phyloP scores from a whole-genome alignment of 768 basidiomycete species.

The Suillus plorans region DNA sequence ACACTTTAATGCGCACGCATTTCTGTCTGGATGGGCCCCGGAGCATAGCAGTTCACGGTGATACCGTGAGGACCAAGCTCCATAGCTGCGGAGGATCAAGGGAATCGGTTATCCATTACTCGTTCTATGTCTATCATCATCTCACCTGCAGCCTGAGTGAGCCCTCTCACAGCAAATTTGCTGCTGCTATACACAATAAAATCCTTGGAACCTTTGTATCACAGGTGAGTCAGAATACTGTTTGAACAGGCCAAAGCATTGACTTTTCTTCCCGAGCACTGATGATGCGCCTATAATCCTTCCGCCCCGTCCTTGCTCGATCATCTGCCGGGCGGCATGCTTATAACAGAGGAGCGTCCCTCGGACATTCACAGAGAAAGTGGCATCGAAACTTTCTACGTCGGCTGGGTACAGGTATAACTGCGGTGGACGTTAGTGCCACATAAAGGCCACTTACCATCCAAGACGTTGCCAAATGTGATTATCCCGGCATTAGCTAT shows the following conservation, averaged over 20 bases:
- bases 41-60: conserved; percentile 36
- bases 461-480: background rate
- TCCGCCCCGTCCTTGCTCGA: conserved; percentile 39
- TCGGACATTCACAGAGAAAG: conserved; percentile 34
- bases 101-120: background rate
- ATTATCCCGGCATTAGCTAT: conserved; percentile 11
- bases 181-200: conserved; percentile 24
- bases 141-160: conserved; percentile 25
- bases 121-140: background rate
- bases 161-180: conserved; percentile 31
- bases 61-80: conserved; percentile 29
- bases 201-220: background rate
- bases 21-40: conserved; percentile 28
- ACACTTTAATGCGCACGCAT: conserved; percentile 9
- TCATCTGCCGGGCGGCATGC: conserved; percentile 38
- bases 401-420: conserved; percentile 18
- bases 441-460: background rate
- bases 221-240: background rate
- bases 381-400: conserved; percentile 30
- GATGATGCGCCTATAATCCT: conserved; percentile 41
- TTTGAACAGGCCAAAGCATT: background rate
- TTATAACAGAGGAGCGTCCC: conserved; percentile 38
- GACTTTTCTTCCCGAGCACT: conserved; percentile 32
- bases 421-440: background rate
- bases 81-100: background rate